These are phyloP conservation scores for Didymellaceae sp. DNA, from an alignment of 2,329 filamentous ascomycete genomes.

Conservation along the genomic window DNA sequence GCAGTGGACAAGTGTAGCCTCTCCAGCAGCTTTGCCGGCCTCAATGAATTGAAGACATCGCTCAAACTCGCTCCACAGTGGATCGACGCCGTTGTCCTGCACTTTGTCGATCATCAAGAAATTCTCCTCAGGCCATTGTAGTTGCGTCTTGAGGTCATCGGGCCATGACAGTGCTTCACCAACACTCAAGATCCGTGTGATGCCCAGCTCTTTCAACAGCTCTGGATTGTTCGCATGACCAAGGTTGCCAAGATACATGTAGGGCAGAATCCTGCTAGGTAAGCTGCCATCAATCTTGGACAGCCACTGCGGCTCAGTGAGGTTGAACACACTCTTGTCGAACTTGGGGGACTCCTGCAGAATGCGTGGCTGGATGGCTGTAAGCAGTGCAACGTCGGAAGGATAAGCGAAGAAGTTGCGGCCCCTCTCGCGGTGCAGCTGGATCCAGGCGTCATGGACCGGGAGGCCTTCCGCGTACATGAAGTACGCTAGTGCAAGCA, in stretches of 20 bases:
- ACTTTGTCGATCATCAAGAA: constrained; percentile 82
- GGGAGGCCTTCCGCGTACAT: constrained; percentile 87
- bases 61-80: constrained; percentile 83
- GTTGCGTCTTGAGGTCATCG: constrained; percentile 63
- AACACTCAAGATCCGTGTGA: constrained; percentile 86
- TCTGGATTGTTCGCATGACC: constrained; percentile 93
- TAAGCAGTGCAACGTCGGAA: constrained; percentile 84
- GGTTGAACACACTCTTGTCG: constrained; percentile 58
- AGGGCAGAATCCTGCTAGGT: constrained; percentile 85
- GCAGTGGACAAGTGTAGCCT: constrained; percentile 92
- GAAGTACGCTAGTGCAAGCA: constrained; percentile 88
- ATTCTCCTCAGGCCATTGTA: constrained; percentile 78
- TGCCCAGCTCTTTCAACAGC: constrained; percentile 78
- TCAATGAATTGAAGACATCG: constrained; percentile 91
- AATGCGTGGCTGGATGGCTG: constrained; percentile 75
- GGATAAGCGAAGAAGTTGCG: constrained; percentile 98
- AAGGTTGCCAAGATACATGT: constrained; percentile 96
- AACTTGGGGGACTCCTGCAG: constrained; percentile 71
- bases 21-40: constrained; percentile 75
- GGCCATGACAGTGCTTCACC: constrained; percentile 87
- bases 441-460: constrained; percentile 85
- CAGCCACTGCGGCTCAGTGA: constrained; percentile 80
- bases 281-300: constrained; percentile 85
- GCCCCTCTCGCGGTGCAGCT: constrained; percentile 77
- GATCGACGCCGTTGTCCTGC: constrained; percentile 96